Base-by-base conservation (phyloP, 805 yeast species). In the Myxozyma nipponensis region DNA sequence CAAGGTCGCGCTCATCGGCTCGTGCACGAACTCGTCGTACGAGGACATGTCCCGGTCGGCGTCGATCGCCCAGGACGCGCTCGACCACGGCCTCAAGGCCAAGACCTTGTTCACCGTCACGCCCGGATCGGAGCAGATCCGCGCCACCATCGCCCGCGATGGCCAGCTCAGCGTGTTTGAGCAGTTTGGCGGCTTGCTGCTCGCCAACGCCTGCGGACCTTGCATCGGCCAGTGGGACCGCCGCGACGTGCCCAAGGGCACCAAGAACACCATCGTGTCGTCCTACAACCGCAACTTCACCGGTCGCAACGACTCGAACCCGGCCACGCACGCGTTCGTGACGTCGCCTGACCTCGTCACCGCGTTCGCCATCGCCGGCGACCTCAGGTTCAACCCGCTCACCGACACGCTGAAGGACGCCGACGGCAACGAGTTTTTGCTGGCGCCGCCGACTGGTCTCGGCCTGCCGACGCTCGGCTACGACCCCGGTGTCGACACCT, bases 151-250 rank as follows among this genome's bases (percentile, higher is more conserved):
- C 63, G 95, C 86, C 69, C 82, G 97, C 72, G 98, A 91, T 70
- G 98, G 98, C 52, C 80, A 85, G 65, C 79, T 86, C 56, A 76
- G 83, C 42, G 81, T 83, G 39, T 89, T 91, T 69, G 82, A 83
- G 69, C 81, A 84, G 48, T 84, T 82, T 63, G 98, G 98, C 54
- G 98, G 96, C 61, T 77, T 80, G 52, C 95, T 91, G 40, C 77
- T 91, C 62, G 96, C 98, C 47, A 91, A 91, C 69, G 98, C 98
- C 19, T 91, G 98, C 78, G 98, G 98, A 62, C 98, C 98, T 65
- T 91, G 98, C 76, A 91, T 91, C 67, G 98, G 98, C 52, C 98
- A 91, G 77, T 91, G 98, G 98, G 96, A 93, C 69, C 85, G 98
- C 76, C 60, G 67, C 32, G 72, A 67, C 50, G 66, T 67, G 46